Base-by-base conservation (phyloP, 345 rosid species). In the Moringa oleifera region DNA sequence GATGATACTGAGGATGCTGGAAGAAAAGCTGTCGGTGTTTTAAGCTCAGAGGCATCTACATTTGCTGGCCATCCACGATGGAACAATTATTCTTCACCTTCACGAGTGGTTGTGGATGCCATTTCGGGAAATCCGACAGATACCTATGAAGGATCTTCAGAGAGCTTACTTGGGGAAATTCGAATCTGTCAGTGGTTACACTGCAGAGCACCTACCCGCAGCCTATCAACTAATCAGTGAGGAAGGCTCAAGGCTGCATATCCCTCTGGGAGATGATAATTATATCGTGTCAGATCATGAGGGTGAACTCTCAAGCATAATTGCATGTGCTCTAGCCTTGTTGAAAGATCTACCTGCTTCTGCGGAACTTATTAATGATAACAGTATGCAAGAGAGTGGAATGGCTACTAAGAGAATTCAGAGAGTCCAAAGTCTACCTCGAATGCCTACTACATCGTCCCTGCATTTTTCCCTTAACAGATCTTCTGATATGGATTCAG, bases 71-170 rank as follows among this genome's bases (percentile, higher is more conserved):
- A 57, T 65, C 33, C 33, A 28, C 8, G 33, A 8, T 28, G 33
- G 8, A 8, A 53, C 51, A 64, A 24, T 57, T 46, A 18, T 46
- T 41, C 47, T 61, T 25, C 49, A 45, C 65, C 55, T 41, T 81
- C 87, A 65, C 55, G 93, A 81, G 66, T 91, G 99, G 97, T 87
- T 81, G 75, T 95, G 96, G 97, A 83, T 53, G 76, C 85, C 95
- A 20, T 89, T 85, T 58, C 65, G 84, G 65, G 90, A 95, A 67
- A 79, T 91, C 67, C 86, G 68, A 54, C 72, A 69, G 61, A 82
- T 73, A 36, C 77, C 74, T 61, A 57, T 76, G 70, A 83, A 71
- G 20, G 87, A 86, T 71, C 73, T 94, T 74, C 78, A 53, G 71
- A 75, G 82, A 74, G 88, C 86, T 54, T 80, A 59, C 78, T 66